Conservation (phyloP, 768 basidiomycete genomes). For the Tubosaeta brunneosetosa region DNA sequence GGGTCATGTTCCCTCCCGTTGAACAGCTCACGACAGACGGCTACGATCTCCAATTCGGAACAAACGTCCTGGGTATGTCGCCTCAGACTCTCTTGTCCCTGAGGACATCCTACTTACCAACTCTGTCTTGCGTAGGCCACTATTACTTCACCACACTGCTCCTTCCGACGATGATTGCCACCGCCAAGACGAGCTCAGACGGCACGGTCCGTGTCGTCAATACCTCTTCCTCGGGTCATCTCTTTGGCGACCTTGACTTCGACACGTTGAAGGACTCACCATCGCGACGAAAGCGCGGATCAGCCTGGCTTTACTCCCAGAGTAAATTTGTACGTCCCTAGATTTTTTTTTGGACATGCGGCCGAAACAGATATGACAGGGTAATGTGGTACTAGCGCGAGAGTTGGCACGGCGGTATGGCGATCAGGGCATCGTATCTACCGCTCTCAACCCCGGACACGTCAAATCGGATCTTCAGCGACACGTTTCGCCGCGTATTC, state of each 20-base stretch:
- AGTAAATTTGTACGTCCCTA: constrained; percentile 42
- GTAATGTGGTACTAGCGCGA: constrained; percentile 38
- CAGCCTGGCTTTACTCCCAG: constrained; percentile 28
- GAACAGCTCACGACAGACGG: constrained; percentile 43
- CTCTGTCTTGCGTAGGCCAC: constrained; percentile 40
- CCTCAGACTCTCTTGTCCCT: neutral
- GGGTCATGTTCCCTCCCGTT: constrained; percentile 42
- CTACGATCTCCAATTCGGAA: constrained; percentile 28
- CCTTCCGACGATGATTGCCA: constrained; percentile 42
- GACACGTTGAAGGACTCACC: constrained; percentile 38
- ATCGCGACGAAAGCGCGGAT: constrained; percentile 17
- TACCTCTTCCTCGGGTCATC: constrained; percentile 39
- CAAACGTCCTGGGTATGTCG: constrained; percentile 42
- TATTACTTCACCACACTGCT: constrained; percentile 55
- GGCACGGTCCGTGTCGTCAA: constrained; percentile 46
- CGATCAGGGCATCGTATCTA: constrained; percentile 43
- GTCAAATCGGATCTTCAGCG: constrained; percentile 31
- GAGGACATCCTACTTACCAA: neutral
- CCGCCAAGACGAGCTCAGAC: constrained; percentile 35
- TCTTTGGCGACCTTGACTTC: constrained; percentile 34
- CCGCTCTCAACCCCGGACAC: constrained; percentile 44
- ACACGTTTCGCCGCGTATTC: constrained; percentile 11
- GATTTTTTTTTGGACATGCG: neutral
- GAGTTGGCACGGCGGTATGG: constrained; percentile 47
- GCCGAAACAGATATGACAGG: constrained; percentile 25